Base-by-base conservation (phyloP, 2,329 filamentous ascomycete genomes). In the Cladosporium sp. region DNA sequence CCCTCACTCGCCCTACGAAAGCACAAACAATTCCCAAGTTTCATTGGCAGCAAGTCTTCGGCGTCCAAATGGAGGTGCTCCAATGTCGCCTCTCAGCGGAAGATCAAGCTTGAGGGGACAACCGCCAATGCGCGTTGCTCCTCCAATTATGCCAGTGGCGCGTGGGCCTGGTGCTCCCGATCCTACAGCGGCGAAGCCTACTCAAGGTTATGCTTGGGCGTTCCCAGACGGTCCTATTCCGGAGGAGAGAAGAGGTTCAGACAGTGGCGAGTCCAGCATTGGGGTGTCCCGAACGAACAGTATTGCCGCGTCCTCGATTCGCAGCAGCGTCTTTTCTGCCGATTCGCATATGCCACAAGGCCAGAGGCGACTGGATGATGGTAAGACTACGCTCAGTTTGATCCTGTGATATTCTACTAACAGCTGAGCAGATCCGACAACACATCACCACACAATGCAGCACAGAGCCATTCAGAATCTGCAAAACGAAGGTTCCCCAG, bases 181-280 rank as follows among this genome's bases (percentile, higher is more conserved):
- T 62, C 74, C 75, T 6, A 76, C 72, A 58, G 87, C 87, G 33
- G 83, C 85, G 25, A 85, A 88, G 64, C 86, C 87, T 4, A 91
- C 85, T 9, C 89, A 89, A 67, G 87, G 87, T 64, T 86, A 86
- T 65, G 84, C 87, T 4, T 92, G 87, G 86, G 87, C 87, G 57
- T 91, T 91, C 59, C 86, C 87, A 1, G 86, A 88, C 62, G 82
- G 85, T 48, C 79, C 83, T 46, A 81, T 85, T 51, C 72, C 68
- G 30, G 76, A 74, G 36, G 72, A 76, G 33, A 64, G 71, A 48
- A 64, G 73, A 51, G 70, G 67, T 27, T 75, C 72, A 13, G 75
- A 72, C 55, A 77, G 76, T 54, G 69, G 68, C 56, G 70, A 72
- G 40, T 72, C 71, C 59, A 75, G 62, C 67, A 63, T 67, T 64